Base-by-base conservation (phyloP, 352 stramenopile genomes). In the Peronospora farinosa region DNA sequence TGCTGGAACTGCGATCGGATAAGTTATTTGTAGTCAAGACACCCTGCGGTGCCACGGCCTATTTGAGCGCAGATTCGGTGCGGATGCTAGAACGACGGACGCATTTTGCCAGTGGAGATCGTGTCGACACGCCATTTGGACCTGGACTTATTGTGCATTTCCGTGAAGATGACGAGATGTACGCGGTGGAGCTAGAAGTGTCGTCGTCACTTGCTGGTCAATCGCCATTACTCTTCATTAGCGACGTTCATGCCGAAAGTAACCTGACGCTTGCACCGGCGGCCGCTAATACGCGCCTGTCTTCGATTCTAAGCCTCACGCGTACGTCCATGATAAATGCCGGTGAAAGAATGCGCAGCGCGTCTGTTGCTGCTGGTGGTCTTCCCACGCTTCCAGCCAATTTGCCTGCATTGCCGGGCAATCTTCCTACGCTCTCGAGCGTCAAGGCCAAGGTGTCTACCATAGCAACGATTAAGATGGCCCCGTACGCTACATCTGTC, bases 221-320 rank as follows among this genome's bases (percentile, higher is more conserved):
- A 40, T 41, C 51, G 23, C 63, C 71, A 2, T 47, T 65, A 53
- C 48, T 86, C 12, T 86, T 73, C 43, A 72, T 86, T 28, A 71
- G 50, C 44, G 69, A 78, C 47, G 17, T 46, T 25, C 40, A 76
- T 32, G 74, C 74, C 15, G 69, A 78, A 50, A 78, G 62, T n/a
- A 55, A 49, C 28, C 59, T 74, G 43, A 51, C 53, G 17, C 55
- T 73, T 21, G 71, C 55, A 13, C 57, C 62, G 7, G 38, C 50
- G 19, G 31, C 46, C 7, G 56, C 47, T 32, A 76, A 81, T 39
- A 74, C 63, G n/a, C 74, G 77, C 13, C 51, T 88, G n/a, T 86
- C 77, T 12, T 85, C 77, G 38, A 83, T 88, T 53, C 66, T 88
- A 43, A 85, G 69, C 47, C 67, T 86, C 40, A 88, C 77, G 40